Evolutionary conservation across 2,329 filamentous ascomycete species (phyloP).

Genomic region (Botryosphaeria agaves): DNA sequence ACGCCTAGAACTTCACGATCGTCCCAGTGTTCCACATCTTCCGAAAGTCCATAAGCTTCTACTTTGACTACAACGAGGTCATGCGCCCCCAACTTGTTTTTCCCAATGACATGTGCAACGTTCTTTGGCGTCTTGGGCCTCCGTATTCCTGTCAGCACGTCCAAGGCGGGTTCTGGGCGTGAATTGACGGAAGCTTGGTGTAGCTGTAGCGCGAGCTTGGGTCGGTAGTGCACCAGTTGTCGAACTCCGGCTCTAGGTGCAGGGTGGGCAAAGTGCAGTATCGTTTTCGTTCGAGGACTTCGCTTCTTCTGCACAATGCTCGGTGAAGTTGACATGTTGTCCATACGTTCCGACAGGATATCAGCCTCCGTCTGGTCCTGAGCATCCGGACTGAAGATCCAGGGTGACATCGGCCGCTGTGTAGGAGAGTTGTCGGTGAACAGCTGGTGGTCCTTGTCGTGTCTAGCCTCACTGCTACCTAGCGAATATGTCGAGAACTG

Average conservation of each 20-base stretch:
- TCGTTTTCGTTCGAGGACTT: conserved; percentile 37
- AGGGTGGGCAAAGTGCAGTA: conserved; percentile 51
- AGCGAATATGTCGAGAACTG: too few species aligned
- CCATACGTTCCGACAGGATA: too few species aligned
- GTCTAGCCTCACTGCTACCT: too few species aligned
- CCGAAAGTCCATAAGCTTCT: conserved; percentile 38
- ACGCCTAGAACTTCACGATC: conserved; percentile 46
- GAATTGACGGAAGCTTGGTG: conserved; percentile 44
- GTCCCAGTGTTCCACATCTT: conserved; percentile 32
- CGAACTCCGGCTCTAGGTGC: conserved; percentile 37
- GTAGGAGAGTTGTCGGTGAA: too few species aligned
- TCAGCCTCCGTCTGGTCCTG: too few species aligned
- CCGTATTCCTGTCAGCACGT: conserved; percentile 45
- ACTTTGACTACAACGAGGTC: conserved; percentile 57
- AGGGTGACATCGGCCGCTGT: too few species aligned
- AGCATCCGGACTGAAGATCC: too few species aligned
- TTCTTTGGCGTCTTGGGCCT: conserved; percentile 48
- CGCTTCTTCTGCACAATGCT: conserved; percentile 29
- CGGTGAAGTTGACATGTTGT: too few species aligned
- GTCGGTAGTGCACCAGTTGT: conserved; percentile 48
- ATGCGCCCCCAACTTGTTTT: conserved; percentile 45
- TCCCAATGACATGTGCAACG: too few species aligned
- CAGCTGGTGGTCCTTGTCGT: too few species aligned
- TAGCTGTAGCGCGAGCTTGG: conserved; percentile 53
- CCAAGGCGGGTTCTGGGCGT: conserved; percentile 50